Evolutionary conservation across 140 eudicot species (phyloP).

Genomic region (Stevia rebaudiana): DNA sequence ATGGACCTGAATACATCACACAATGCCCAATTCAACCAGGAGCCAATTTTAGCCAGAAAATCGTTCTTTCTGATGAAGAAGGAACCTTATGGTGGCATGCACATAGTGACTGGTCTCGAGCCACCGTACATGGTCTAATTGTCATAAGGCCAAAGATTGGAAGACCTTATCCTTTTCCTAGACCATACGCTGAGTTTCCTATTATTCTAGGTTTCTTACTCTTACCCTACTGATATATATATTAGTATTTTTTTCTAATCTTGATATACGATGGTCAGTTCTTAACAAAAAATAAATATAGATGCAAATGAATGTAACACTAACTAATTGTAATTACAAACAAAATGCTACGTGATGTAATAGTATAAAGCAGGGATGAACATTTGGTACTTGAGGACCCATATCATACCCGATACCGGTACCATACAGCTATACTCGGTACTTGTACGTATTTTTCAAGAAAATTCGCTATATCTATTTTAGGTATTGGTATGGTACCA

Average conservation of each 20-base stretch:
- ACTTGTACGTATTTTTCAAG: too few species aligned
- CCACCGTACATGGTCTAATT: constrained; percentile 55
- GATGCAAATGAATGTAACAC: too few species aligned
- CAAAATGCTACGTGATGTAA: too few species aligned
- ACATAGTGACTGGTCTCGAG: constrained; percentile 64
- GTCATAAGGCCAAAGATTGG: constrained; percentile 35
- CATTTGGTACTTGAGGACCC: too few species aligned
- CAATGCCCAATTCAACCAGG: constrained; percentile 56
- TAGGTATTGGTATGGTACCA: too few species aligned
- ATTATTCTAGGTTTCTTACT: constrained; percentile 36
- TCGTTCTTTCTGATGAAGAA: constrained; percentile 40
- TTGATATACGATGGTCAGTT: too few species aligned
- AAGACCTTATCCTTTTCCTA: constrained; percentile 42
- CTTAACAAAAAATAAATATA: too few species aligned
- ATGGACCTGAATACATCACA: constrained; percentile 50
- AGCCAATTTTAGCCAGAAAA: constrained; percentile 35
- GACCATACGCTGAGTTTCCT: constrained; percentile 45
- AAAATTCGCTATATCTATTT: too few species aligned
- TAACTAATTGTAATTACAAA: too few species aligned
- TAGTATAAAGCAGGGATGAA: too few species aligned
- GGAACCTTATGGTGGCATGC: constrained; percentile 80
- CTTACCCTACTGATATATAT: not conserved
- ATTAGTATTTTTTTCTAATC: not conserved
- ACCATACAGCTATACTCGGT: too few species aligned
- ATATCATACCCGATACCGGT: too few species aligned